Conservation (phyloP, 805 yeast genomes). For the Kodamaea sagamina region DNA sequence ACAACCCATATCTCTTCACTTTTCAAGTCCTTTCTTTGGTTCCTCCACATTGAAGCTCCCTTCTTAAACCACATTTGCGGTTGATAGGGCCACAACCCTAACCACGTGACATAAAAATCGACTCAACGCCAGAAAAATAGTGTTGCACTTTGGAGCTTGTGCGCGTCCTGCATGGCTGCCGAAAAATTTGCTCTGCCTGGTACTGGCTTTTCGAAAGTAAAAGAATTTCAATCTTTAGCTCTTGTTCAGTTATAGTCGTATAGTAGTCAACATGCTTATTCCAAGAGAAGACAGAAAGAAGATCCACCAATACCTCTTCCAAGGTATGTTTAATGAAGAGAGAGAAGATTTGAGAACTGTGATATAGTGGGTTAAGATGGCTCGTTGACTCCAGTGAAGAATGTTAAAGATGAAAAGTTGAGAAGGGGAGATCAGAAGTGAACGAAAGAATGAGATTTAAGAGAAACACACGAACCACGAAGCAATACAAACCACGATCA, state of each 20-base stretch:
- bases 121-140: no score
- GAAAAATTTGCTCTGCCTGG: conserved; percentile 4
- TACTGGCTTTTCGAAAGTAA: no score
- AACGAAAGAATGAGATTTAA: background rate
- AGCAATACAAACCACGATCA: no score
- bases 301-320: conserved; percentile 99
- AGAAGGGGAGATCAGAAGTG: background rate
- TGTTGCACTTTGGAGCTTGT: no score
- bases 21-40: no score
- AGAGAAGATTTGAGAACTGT: background rate
- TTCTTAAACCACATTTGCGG: no score
- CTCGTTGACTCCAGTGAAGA: no score
- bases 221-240: no score
- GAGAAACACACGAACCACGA: no score
- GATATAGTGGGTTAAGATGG: background rate
- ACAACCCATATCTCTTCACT: no score
- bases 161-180: background rate
- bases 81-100: conserved; percentile 7
- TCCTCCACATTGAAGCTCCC: no score
- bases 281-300: conserved; percentile 99
- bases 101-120: background rate
- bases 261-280: conserved; percentile 75
- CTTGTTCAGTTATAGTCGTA: conserved; percentile 12
- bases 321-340: conserved; percentile 64
- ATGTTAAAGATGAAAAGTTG: background rate